phyloP scores from a whole-genome alignment of 768 basidiomycete species.

The Gautieria morchelliformis region DNA sequence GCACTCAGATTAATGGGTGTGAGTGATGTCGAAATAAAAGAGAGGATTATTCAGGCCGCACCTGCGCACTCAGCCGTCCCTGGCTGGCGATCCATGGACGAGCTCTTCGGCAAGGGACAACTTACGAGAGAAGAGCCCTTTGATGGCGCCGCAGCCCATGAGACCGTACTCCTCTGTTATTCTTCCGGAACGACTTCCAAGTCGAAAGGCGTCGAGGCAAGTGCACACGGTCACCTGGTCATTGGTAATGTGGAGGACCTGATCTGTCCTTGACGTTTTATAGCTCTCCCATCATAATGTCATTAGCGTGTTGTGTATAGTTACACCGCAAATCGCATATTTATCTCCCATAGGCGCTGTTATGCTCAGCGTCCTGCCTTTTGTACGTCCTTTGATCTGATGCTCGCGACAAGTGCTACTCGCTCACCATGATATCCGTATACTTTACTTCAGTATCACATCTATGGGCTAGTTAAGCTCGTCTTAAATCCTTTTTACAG shows the following conservation, averaged over 20 bases:
- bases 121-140: slow-evolving; percentile 47
- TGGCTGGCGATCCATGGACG: slow-evolving; percentile 27
- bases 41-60: slow-evolving; percentile 48
- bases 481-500: slow-evolving; percentile 44
- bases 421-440: background rate
- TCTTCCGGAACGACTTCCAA: slow-evolving; percentile 65
- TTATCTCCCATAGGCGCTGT: slow-evolving; percentile 34
- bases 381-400: slow-evolving; percentile 10
- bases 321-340: slow-evolving; percentile 34
- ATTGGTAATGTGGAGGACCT: slow-evolving; percentile 18
- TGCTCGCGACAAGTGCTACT: background rate
- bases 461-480: slow-evolving; percentile 43
- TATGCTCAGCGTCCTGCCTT: slow-evolving; percentile 57
- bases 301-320: slow-evolving; percentile 44
- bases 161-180: slow-evolving; percentile 61
- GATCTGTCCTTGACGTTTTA: no score
- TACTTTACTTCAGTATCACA: background rate
- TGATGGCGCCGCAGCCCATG: slow-evolving; percentile 40
- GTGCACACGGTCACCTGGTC: slow-evolving; percentile 15
- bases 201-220: slow-evolving; percentile 55
- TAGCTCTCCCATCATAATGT: slow-evolving; percentile 43
- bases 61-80: slow-evolving; percentile 23
- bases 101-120: slow-evolving; percentile 41
- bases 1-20: slow-evolving; percentile 48
- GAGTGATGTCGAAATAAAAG: slow-evolving; percentile 34